Base-by-base conservation (phyloP, 2,329 filamentous ascomycete genomes). In the Esteya vermicola region DNA sequence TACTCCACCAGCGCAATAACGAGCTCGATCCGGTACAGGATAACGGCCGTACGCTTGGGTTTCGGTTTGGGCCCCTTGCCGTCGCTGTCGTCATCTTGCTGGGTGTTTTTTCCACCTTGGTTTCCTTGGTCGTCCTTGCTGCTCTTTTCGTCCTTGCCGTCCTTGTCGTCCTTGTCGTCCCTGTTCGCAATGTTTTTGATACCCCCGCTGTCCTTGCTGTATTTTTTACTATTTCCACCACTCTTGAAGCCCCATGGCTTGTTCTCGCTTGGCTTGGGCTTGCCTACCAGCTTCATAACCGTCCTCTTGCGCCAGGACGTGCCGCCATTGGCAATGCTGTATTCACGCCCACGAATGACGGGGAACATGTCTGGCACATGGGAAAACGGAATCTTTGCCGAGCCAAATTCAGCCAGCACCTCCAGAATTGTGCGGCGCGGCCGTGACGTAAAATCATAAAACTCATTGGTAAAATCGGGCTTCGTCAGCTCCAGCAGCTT, bases 361-460 rank as follows among this genome's bases (percentile, higher is more conserved):
- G 91, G 91, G 40, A 98, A 78, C 14, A 88, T 67, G 40, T 79
- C 75, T 9, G 83, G 68, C 2, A 80, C 68, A 36, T 79, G 75
- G 41, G 80, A 65, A 60, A 78, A 83, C 0, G 91, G 88, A 3
- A 98, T 75, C 45, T 78, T 79, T 40, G 96, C 81, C 0, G 75
- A 80, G 32, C 81, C 72, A 51, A 98, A 98, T 50, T 98, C 91
- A 42, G 89, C 78, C 22, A 98, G 70, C 4, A 94, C 81, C 59
- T 98, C 91, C 6, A 98, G 65, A 42, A 96, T 94, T 43, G 83
- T 93, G 26, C 91, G 79, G 26, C 86, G 79, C 1, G 89, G 84
- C 9, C 91, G 78, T 0, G 88, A 88, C 1, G 91, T 91, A 55
- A 98, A 98, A 60, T 98, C 89, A 62, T 85, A 96, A 41, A 94